Conservation (phyloP, 768 basidiomycete species). For the Cystofilobasidium bisporidii region DNA sequence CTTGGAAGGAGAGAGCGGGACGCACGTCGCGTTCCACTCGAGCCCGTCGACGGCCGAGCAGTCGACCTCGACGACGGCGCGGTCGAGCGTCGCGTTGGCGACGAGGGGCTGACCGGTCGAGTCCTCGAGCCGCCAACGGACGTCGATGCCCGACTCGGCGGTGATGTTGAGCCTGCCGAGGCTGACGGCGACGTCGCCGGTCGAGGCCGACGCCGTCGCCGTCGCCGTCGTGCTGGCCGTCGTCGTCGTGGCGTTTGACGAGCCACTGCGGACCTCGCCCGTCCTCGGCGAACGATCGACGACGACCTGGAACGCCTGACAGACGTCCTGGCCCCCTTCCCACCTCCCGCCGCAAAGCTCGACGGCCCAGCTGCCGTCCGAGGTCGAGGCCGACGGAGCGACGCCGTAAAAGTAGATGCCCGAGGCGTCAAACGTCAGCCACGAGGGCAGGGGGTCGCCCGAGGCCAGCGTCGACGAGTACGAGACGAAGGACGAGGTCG, state of each 20-base stretch:
- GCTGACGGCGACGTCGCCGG: slow-evolving; percentile 41
- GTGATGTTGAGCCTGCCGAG: slow-evolving; percentile 66
- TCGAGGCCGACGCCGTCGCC: slow-evolving; percentile 63
- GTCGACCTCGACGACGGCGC: slow-evolving; percentile 52
- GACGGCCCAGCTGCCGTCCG: neutral
- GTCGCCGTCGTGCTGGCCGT: slow-evolving; percentile 53
- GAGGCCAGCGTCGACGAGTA: too few species aligned
- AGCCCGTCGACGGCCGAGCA: slow-evolving; percentile 47
- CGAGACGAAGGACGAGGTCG: slow-evolving; percentile 42
- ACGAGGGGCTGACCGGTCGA: slow-evolving; percentile 45
- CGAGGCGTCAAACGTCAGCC: slow-evolving; percentile 62
- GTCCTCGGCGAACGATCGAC: neutral
- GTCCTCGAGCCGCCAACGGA: slow-evolving; percentile 16
- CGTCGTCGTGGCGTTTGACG: slow-evolving; percentile 56
- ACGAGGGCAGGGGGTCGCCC: slow-evolving; percentile 60
- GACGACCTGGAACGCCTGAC: neutral
- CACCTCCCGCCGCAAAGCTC: slow-evolving; percentile 13
- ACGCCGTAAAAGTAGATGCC: slow-evolving; percentile 70
- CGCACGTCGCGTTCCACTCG: slow-evolving; percentile 48
- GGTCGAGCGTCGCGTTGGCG: slow-evolving; percentile 53
- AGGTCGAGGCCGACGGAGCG: slow-evolving; percentile 51
- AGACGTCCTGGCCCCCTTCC: slow-evolving; percentile 4
- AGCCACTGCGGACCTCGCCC: neutral
- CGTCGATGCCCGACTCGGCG: slow-evolving; percentile 43
- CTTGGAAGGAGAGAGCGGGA: neutral